Percentiles rank a stretch among this genome's conserved stretches.
Evolutionary conservation across 1,284 basidiomycete species (phyloP).

Genomic region (Ganoderma boninense): DNA sequence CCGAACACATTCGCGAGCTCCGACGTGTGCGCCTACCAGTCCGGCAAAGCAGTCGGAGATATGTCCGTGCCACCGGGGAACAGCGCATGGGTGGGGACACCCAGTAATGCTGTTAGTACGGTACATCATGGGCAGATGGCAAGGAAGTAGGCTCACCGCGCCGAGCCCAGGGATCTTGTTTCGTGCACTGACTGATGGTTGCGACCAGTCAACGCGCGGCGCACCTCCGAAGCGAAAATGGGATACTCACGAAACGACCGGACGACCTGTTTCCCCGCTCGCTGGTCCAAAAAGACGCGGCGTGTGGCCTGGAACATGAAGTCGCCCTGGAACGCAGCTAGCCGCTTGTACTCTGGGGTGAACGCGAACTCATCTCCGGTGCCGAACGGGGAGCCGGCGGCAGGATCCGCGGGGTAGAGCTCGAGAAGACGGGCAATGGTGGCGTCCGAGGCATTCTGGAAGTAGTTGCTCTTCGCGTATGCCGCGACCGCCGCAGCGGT

Average conservation of each 20-base stretch:
- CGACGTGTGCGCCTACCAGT: slow-evolving; percentile 23
- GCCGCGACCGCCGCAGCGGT: slow-evolving; percentile 24
- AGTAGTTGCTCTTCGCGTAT: slow-evolving; percentile 31
- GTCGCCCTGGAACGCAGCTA: slow-evolving; percentile 59
- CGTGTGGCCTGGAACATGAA: slow-evolving; percentile 58
- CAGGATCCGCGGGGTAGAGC: slow-evolving; percentile 49
- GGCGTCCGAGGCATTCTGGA: slow-evolving; percentile 23
- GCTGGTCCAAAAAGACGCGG: slow-evolving; percentile 35
- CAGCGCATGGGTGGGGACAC: too few relatives aligned
- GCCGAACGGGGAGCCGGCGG: slow-evolving; percentile 58
- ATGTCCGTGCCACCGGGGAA: too few relatives aligned
- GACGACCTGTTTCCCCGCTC: slow-evolving; percentile 42
- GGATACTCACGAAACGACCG: slow-evolving; percentile 55
- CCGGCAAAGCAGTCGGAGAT: too few relatives aligned
- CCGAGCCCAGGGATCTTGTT: slow-evolving; percentile 54
- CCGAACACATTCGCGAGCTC: slow-evolving; percentile 32
- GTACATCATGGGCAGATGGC: too few relatives aligned
- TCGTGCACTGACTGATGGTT: slow-evolving; percentile 50
- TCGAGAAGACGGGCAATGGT: slow-evolving; percentile 21
- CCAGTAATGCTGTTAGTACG: too few relatives aligned
- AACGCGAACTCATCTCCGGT: slow-evolving; percentile 54
- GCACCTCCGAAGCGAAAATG: background rate
- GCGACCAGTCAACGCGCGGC: background rate
- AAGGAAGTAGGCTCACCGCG: too few relatives aligned
- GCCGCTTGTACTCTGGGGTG: slow-evolving; percentile 58